Percentiles rank a stretch among this genome's conserved stretches.
phyloP scores from a whole-genome alignment of 2,329 filamentous ascomycete genomes.

The Didymellaceae sp. region DNA sequence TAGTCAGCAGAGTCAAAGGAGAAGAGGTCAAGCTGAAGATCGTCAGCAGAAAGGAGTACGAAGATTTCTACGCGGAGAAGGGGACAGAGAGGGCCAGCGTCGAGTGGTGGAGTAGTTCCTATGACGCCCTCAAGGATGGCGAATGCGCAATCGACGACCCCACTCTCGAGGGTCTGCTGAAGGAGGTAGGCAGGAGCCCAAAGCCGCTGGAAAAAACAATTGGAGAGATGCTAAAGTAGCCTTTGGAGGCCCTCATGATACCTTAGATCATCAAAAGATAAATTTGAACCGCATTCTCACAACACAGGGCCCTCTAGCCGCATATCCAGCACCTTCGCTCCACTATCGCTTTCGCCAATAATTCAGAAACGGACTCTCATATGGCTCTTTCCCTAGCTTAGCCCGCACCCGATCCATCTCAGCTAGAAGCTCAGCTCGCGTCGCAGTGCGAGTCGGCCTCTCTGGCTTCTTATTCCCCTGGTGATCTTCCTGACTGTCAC shows the following conservation, averaged over 20 bases:
- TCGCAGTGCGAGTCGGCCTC: background rate
- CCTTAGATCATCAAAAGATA: background rate
- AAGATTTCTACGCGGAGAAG: conserved; percentile 49
- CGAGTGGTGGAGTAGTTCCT: conserved; percentile 56
- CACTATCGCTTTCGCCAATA: no score
- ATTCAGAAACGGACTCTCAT: no score
- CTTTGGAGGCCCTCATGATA: no score
- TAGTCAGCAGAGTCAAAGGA: conserved; percentile 36
- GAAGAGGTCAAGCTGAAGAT: conserved; percentile 46
- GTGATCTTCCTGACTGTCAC: no score
- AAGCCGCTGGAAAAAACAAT: conserved; percentile 51
- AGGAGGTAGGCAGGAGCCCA: conserved; percentile 43
- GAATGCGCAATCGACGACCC: conserved; percentile 53
- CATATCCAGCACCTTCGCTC: background rate
- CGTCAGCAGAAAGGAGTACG: conserved; percentile 50
- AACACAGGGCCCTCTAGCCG: background rate
- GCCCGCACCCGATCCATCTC: background rate
- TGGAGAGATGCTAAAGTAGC: conserved; percentile 48
- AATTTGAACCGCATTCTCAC: background rate
- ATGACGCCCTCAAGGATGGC: conserved; percentile 51
- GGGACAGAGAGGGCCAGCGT: conserved; percentile 47
- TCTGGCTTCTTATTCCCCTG: no score
- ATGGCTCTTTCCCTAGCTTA: background rate
- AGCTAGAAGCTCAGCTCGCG: background rate
- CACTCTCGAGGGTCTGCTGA: conserved; percentile 50